Base-by-base conservation (phyloP, 2,329 filamentous ascomycete genomes). In the Aspergillus tamarii region DNA sequence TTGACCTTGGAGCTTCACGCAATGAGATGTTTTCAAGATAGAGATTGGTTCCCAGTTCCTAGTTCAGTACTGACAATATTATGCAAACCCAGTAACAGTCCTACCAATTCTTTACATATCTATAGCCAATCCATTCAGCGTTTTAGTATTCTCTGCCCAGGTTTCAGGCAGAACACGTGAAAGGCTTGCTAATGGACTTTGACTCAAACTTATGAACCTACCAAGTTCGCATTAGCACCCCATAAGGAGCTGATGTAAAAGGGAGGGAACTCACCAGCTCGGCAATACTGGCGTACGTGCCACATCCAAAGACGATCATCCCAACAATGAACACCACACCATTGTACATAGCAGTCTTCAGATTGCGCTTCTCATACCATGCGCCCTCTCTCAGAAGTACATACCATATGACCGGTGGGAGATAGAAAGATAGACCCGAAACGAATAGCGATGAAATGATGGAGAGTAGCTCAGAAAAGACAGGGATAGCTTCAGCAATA, bases 401-500 rank as follows among this genome's bases (percentile, higher is more conserved):
- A 10, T 48, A 59, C 57, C 57, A 59, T 21, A 59, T 59, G 8
- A 59, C 8, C 1, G 45, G 45, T 6, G 57, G 57, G 12, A 59
- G 21, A n/a, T 59, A 59, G 36, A 52, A 59, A 4, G 57, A 59
- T 11, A 59, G 23, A 1, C 57, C 57, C 1, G 57, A 59, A 26
- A 59, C 46, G n/a, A 59, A 48, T 0, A 59, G 30, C 1, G 43
- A 59, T 28, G 43, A 46, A 52, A 34, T 50, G 19, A 59, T 59
- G 0, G 57, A 59, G 2, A 59, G 45, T 1, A 59, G 16, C 32
- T 59, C 57, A 14, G 57, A 52, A 32, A 59, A 59, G n/a, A 59
- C 62, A 0, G 69, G 69, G 12, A 70, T 68, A 0, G 64, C 65
- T 48, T 70, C 69, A 3, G 69, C 67, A 54, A 70, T 64, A 1